Base-by-base conservation (phyloP, 148 eudicot genomes). In the Nyssa sinensis region DNA sequence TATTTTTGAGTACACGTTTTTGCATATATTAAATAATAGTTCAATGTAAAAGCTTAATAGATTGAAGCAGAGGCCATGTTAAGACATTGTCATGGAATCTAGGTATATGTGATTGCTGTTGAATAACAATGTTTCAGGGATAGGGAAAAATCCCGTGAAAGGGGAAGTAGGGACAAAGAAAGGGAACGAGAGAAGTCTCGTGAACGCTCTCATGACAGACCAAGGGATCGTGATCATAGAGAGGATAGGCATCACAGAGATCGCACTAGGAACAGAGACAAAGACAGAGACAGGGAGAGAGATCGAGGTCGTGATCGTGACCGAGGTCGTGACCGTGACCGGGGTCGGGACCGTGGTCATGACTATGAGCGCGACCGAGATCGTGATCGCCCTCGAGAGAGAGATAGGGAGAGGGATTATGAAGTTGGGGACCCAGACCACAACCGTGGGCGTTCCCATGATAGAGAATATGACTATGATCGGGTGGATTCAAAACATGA, bases 81-180 rank as follows among this genome's bases (percentile, higher is more conserved):
- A 30, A 21, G 27, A 14, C 51, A 11, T 44, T 6, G n/a, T n/a
- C 12, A 44, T 14, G 17, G 51, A 44, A 44, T 44, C 19, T 14
- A 12, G 51, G 51, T 44, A 24, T 70, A 8, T 44, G 14, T 76
- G 39, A 32, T 44, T 62, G 32, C 53, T 70, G 61, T 44, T 57
- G 39, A 70, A 64, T 35, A 62, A 41, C 57, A 75, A 59, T 55
- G 41, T 74, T 78, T 30, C 90, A 92, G 94, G 79, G 97, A 92
- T 34, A 86, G 93, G 85, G 98, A 94, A 75, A 96, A 89, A 78
- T 93, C 99, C n/a, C 93, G 93, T 77, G 99, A 96, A 77, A 86
- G 92, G 80, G 89, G 74, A 28, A 87, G n/a, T n/a, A n/a, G 90
- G 75, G 97, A 88, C 11, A 88, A 78, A 73, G 98, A 87, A 25